A percentile compares a stretch with the other conserved stretches of the same genome.
Evolutionary conservation across 202 grass and related monocot genomes (phyloP).

Genomic region (Panicum virgatum): DNA sequence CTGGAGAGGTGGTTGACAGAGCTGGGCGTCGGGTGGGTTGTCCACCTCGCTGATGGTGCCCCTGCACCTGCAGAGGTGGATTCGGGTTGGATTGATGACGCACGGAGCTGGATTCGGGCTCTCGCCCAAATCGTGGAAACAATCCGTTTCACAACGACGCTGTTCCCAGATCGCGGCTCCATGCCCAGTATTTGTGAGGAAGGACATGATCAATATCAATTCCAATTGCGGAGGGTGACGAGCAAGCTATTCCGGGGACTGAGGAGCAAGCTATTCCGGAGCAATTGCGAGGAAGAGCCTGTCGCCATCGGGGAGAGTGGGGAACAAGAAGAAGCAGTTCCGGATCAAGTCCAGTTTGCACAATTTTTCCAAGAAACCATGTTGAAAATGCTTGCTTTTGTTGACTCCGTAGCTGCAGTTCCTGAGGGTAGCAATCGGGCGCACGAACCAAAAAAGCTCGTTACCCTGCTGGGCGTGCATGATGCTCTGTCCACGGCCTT

Average conservation of each 20-base stretch:
- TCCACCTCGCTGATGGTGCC: not conserved
- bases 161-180: too few relatives aligned
- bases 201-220: too few relatives aligned
- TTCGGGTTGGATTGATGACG: not conserved
- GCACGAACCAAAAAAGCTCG: too few relatives aligned
- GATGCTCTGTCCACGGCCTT: not conserved
- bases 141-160: not conserved
- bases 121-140: not conserved
- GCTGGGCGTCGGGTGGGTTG: not conserved
- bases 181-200: not conserved
- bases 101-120: not conserved
- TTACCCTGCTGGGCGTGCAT: not conserved
- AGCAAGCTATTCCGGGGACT: too few relatives aligned
- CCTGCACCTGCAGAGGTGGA: too few relatives aligned
- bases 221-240: too few relatives aligned
- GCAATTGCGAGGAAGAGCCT: too few relatives aligned
- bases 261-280: too few relatives aligned
- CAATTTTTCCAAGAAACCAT: not conserved
- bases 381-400: not conserved
- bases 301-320: too few relatives aligned
- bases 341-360: too few relatives aligned
- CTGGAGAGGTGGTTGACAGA: not conserved
- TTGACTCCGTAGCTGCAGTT: not conserved
- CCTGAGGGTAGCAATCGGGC: too few relatives aligned
- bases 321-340: too few relatives aligned